phyloP scores from a whole-genome alignment of 108 stramenopile species.

The Cyclostephanos tholiformis region DNA sequence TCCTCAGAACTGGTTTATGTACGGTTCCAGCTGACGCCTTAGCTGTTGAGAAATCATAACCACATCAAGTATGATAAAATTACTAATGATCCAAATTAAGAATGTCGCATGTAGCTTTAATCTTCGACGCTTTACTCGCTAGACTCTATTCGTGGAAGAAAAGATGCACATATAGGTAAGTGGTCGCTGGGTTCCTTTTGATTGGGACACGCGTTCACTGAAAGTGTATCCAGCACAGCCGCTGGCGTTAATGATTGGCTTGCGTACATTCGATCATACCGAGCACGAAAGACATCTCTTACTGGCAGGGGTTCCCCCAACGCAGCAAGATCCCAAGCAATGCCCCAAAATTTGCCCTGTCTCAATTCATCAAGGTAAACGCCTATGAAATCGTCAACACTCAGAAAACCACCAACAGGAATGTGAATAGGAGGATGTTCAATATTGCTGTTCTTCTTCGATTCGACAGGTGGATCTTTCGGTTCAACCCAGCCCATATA shows the following conservation, averaged over 20 bases:
- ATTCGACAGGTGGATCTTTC: conserved; percentile 31
- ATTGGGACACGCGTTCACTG: conserved; percentile 71
- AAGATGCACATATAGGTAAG: conserved; percentile 84
- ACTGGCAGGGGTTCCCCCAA: conserved; percentile 80
- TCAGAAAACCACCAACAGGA: conserved; percentile 65
- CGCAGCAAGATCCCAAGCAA: conserved; percentile 85
- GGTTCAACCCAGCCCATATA: conserved; percentile 75
- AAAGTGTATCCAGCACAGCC: conserved; percentile 66
- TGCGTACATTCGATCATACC: conserved; percentile 91
- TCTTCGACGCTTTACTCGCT: not conserved
- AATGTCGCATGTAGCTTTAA: not conserved
- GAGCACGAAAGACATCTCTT: conserved; percentile 69
- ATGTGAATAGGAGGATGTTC: conserved; percentile 52
- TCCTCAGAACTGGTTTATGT: no score
- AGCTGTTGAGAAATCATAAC: no score
- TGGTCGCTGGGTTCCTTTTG: conserved; percentile 88
- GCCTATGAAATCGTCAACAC: conserved; percentile 66
- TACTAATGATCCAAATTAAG: no score
- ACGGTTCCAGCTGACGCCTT: no score
- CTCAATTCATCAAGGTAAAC: conserved; percentile 83
- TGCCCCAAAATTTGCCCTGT: conserved; percentile 94
- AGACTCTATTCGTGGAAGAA: conserved; percentile 23
- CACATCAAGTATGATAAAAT: not conserved
- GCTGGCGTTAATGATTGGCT: conserved; percentile 52
- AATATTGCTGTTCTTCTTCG: conserved; percentile 34